Evolutionary conservation across 306 rosid genomes (phyloP).

Genomic region (Myrica gale): DNA sequence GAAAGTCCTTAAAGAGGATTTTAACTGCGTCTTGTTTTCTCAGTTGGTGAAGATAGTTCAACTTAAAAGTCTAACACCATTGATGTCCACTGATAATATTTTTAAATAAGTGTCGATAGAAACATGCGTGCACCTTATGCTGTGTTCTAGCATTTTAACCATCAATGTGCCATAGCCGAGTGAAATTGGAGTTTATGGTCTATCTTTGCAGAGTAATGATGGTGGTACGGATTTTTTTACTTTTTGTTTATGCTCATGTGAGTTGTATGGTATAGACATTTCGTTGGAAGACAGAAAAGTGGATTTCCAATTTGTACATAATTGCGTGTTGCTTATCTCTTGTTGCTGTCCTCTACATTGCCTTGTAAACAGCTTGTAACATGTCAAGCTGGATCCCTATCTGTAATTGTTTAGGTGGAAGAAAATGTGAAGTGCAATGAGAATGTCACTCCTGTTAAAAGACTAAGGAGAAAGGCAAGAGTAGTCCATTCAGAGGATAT

Average conservation of each 20-base stretch:
- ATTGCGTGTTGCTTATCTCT: not conserved
- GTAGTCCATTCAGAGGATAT: slow-evolving; percentile 56
- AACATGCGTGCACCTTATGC: not conserved
- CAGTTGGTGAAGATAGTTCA: no score
- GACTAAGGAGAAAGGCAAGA: slow-evolving; percentile 51
- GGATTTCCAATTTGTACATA: not conserved
- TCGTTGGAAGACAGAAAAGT: not conserved
- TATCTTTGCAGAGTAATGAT: no score
- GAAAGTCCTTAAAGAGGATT: not conserved
- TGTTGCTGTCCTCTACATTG: not conserved
- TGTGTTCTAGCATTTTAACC: not conserved
- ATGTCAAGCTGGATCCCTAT: slow-evolving; percentile 7
- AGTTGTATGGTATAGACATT: no score
- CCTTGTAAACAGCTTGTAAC: not conserved
- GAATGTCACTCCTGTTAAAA: slow-evolving; percentile 59
- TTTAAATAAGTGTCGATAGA: not conserved
- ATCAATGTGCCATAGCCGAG: not conserved
- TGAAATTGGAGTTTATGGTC: no score
- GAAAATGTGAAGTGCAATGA: slow-evolving; percentile 62
- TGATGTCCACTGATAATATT: not conserved
- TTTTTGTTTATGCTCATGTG: not conserved
- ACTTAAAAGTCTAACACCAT: no score
- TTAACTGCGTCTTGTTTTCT: not conserved
- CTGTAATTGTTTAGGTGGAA: slow-evolving; percentile 32
- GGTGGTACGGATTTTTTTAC: not conserved